Evolutionary conservation across 2,329 filamentous ascomycete genomes (phyloP), one percentile per base, ranked within the genome.

Genomic region (Xylariaceae sp.): DNA sequence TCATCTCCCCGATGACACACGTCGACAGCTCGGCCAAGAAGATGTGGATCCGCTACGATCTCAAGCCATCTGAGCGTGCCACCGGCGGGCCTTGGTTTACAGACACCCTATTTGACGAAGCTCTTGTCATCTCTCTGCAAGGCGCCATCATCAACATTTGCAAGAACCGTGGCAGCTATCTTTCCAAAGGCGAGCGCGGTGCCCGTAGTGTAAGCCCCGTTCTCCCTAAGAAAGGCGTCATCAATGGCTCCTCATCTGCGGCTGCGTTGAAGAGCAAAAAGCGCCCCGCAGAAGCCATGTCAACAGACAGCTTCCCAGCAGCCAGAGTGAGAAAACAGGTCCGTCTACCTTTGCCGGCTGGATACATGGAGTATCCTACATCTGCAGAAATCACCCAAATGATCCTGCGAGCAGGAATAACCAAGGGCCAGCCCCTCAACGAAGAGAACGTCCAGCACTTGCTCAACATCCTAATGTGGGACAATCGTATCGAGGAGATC

Each of bases 31-130:
- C 90, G 28, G 89, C 87, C 60, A 88, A 94, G 68, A 96, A 96
- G 73, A 96, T 96, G 81, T 99, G 94, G 78, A 96, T 99, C 80
- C 86, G 96, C 65, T 84, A 87, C 48, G 86, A 87, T 57, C 81
- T 99, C 55, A 83, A 85, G 11, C 93, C 94, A 0, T 90, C 87
- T 48, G 92, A 97, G 56, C 88, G 94, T 56, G 89, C 95, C 43
- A 96, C 91, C 0, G 94, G 94, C 44, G 94, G 94, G 1, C 88
- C 90, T 9, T 99, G 93, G 90, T 97, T 94, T 69, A 92, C 89
- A 7, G 91, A 96, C 57, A 89, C 90, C 47, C 88, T 92, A 59
- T 80, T 97, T 12, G 94, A 99, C 71, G 86, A 89, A 58, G 88
- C 88, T 53, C 90, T 99, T 68, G 92, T 97, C 62, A 84, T 89